Evolutionary conservation across 139 green algal genomes (phyloP).

Genomic region (Coelastrella sp.): DNA sequence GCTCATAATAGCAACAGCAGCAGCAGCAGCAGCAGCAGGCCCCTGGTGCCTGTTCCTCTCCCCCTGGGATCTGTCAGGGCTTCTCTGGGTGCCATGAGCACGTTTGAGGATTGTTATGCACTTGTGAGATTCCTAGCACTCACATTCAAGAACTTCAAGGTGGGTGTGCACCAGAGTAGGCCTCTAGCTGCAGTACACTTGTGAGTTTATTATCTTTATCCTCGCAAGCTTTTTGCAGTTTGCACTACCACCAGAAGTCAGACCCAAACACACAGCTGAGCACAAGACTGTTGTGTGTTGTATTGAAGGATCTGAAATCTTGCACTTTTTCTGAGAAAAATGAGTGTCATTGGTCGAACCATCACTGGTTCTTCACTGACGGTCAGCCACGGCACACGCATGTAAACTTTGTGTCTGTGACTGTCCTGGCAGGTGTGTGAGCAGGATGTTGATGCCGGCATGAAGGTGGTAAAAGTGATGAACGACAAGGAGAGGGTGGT

Average conservation of each 20-base stretch:
- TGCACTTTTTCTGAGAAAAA: background rate
- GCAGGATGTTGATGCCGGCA: background rate
- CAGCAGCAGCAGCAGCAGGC: constrained; percentile 2
- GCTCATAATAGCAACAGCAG: background rate
- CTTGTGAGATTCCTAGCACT: constrained; percentile 48
- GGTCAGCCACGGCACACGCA: too few relatives aligned
- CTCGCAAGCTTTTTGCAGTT: background rate
- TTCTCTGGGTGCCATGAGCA: constrained; percentile 70
- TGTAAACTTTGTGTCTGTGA: too few relatives aligned
- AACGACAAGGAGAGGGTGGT: background rate
- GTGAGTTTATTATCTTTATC: background rate
- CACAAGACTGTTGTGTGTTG: too few relatives aligned
- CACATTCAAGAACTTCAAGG: constrained; percentile 13
- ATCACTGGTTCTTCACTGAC: too few relatives aligned
- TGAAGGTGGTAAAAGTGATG: constrained; percentile 3
- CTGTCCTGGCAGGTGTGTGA: background rate
- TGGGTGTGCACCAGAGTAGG: background rate
- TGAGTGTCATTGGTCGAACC: too few relatives aligned
- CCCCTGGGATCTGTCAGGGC: constrained; percentile 63
- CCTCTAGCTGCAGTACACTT: background rate
- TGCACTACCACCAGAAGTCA: too few relatives aligned
- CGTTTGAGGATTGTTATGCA: constrained; percentile 71
- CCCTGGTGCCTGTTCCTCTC: background rate
- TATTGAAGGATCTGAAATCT: background rate
- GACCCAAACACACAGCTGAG: too few relatives aligned